phyloP scores from a whole-genome alignment of 2,329 filamentous ascomycete species.

The Colletotrichum horii region DNA sequence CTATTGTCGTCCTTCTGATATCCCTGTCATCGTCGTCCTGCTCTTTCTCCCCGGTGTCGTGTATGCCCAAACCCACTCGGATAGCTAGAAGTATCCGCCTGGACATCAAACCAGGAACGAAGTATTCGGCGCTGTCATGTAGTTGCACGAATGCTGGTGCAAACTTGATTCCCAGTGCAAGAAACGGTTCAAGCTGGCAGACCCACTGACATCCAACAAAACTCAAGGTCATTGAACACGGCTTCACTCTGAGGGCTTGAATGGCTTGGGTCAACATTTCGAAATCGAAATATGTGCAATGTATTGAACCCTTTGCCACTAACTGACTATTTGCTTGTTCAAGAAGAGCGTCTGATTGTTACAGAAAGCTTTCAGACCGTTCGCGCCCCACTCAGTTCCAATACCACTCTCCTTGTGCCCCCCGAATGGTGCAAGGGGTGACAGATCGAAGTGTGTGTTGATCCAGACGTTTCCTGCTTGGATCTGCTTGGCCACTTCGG shows the following conservation, averaged over 20 bases:
- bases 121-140: neutral
- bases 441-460: neutral
- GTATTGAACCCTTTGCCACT: neutral
- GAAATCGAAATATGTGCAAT: neutral
- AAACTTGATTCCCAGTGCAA: neutral
- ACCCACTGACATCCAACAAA: neutral
- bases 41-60: neutral
- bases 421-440: neutral
- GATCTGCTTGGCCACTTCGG: slow-evolving; percentile 44
- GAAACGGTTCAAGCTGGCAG: neutral
- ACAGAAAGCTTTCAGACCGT: neutral
- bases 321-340: neutral
- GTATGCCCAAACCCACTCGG: too few relatives aligned
- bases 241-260: fast-evolving
- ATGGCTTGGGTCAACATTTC: neutral
- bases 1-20: neutral
- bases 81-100: neutral
- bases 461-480: neutral
- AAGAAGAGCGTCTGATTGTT: neutral
- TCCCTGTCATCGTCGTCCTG: neutral
- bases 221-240: fast-evolving
- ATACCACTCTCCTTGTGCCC: neutral
- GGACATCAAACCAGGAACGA: neutral
- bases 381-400: neutral
- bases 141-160: neutral